Conservation (phyloP, 768 basidiomycete species). For the Botryobasidium botryosum region DNA sequence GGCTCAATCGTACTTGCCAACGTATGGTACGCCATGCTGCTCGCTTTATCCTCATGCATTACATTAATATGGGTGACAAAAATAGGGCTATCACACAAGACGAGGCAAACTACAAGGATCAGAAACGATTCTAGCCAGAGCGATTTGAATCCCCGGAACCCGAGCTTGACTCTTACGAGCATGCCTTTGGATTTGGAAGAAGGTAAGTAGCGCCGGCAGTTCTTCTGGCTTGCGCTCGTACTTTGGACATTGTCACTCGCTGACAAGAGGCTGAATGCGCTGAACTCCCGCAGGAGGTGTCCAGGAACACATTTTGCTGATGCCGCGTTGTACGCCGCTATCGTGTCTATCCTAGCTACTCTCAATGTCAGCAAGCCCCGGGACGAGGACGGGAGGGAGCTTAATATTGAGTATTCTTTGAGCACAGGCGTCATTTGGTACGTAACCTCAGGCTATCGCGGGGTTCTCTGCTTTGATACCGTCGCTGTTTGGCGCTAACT, state of each 20-base stretch:
- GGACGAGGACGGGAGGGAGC: neutral
- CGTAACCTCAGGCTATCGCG: no score
- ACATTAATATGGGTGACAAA: neutral
- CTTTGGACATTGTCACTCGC: no score
- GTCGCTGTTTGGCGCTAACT: no score
- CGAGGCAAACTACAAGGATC: neutral
- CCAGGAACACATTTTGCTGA: neutral
- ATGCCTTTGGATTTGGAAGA: neutral
- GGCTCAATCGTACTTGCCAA: constrained; percentile 8
- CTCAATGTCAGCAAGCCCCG: neutral
- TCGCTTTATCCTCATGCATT: neutral
- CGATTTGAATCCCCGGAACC: neutral
- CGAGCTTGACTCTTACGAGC: neutral
- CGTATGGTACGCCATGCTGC: constrained; percentile 6
- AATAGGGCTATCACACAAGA: constrained; percentile 5
- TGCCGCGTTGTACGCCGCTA: neutral
- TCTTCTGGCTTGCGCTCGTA: neutral
- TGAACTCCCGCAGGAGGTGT: neutral
- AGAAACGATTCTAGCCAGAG: neutral
- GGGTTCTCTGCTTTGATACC: no score
- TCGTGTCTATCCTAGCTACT: neutral
- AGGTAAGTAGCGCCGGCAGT: neutral
- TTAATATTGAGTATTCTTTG: no score
- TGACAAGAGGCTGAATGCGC: no score
- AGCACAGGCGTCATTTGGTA: no score